Evolutionary conservation across 2,329 filamentous ascomycete species (phyloP).

Genomic region (Fusarium annulatum): DNA sequence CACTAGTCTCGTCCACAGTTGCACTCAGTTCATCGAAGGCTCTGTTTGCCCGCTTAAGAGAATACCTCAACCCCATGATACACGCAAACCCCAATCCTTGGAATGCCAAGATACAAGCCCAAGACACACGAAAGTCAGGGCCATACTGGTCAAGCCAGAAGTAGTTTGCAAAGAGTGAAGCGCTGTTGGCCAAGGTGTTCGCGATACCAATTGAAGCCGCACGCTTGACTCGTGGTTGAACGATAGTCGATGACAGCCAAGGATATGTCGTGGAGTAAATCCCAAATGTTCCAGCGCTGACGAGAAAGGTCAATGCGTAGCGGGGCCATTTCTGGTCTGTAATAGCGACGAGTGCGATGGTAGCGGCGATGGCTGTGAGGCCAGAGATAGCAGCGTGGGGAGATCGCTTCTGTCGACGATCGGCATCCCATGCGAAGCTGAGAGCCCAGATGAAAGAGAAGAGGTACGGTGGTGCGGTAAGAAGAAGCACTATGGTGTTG

Average conservation of each 20-base stretch:
- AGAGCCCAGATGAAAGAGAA: background rate
- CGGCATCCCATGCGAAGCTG: background rate
- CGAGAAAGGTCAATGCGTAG: background rate
- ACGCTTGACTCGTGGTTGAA: background rate
- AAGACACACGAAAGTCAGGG: background rate
- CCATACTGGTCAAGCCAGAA: background rate
- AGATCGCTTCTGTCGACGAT: background rate
- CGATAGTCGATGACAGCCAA: background rate
- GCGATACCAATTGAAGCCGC: background rate
- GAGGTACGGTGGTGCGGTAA: fast-evolving
- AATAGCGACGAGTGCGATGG: background rate
- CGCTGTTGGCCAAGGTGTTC: background rate
- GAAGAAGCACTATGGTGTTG: background rate
- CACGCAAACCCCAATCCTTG: background rate
- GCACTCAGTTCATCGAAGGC: background rate
- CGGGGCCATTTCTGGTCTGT: background rate
- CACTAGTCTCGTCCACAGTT: background rate
- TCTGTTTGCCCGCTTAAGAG: background rate
- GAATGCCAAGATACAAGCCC: background rate
- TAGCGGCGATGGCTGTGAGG: background rate
- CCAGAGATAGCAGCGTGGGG: background rate
- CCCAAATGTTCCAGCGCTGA: background rate
- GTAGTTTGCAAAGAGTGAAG: background rate
- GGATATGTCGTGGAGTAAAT: background rate
- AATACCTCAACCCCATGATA: background rate